Conservation (phyloP, 805 yeast genomes). For the Lipomyces yamadae region DNA sequence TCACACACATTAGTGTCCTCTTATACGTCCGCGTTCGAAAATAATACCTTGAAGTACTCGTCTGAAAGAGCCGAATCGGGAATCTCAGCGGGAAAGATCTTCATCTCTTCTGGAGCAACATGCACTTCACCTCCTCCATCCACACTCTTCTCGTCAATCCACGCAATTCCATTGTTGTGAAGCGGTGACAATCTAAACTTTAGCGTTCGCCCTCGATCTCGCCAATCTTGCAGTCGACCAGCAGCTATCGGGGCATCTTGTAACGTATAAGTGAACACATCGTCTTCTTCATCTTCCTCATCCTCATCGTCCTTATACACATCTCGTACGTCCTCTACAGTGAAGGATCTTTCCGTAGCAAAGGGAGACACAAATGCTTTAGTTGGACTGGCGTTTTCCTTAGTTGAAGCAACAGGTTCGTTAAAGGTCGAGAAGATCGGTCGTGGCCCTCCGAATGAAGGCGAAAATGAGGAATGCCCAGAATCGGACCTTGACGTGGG, state of each 20-base stretch:
- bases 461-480: slow-evolving; percentile 10
- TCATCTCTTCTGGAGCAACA: slow-evolving; percentile 33
- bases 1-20: background rate
- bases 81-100: slow-evolving; percentile 34
- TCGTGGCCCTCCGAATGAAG: slow-evolving; percentile 13
- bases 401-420: background rate
- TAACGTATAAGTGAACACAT: background rate
- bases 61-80: slow-evolving; percentile 26
- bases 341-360: background rate
- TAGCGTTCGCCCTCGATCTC: slow-evolving; percentile 39
- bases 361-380: background rate
- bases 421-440: slow-evolving; percentile 12
- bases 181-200: slow-evolving; percentile 39
- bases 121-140: slow-evolving; percentile 8
- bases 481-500: slow-evolving; percentile 5
- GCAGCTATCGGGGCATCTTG: slow-evolving; percentile 41
- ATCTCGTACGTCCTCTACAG: background rate
- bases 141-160: slow-evolving; percentile 37
- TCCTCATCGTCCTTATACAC: background rate
- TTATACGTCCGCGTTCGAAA: background rate
- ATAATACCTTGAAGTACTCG: slow-evolving; percentile 30
- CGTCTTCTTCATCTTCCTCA: slow-evolving; percentile 19
- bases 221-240: slow-evolving; percentile 40
- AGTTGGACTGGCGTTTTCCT: background rate
- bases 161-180: slow-evolving; percentile 39